Base-by-base conservation (phyloP, 352 stramenopile species). In the Phytophthora megakarya region DNA sequence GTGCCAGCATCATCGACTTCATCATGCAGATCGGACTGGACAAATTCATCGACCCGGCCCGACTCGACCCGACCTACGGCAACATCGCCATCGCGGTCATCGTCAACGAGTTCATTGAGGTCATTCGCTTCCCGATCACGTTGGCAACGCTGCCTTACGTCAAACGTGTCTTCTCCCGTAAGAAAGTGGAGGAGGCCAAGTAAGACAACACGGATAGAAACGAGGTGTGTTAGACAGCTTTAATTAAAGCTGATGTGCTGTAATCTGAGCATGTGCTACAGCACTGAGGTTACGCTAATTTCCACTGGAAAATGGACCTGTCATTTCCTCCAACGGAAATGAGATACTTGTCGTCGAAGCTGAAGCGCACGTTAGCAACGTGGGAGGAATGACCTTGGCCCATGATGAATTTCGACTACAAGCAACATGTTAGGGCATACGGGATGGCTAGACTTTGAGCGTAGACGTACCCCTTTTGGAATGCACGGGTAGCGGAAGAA, bases 401-500 rank as follows among this genome's bases (percentile, higher is more conserved):
- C 11, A 75, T 58, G 18, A 85, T 72, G 40, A 77, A 84, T 54
- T 84, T 84, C 23, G 78, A 75, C 76, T 88, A 44, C 49, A 54
- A 37, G 55, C 22, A 43, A 25, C 18, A 61, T 37, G 43, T 56
- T 40, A 72, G 22, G 21, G 23, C 6, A 25, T n/a, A n/a, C n/a
- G n/a, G n/a, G n/a, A n/a, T n/a, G 19, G 12, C 6, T 33, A 28
- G 44, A 6, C 2, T 18, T 7, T 39, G 9, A 9, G 23, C 16
- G 25, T 23, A 3, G 12, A 35, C 75, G 67, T 66, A 85, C 79
- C 69, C 84, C 80, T 56, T 88, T 84, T 50, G 76, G 68, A 51
- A 81, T 78, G 70, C 84, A 90, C 22, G 91, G 91, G 44, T 93
- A 97, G 48, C 85, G 86, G 61, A 96, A 97, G 23, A 97, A 48